phyloP scores from a whole-genome alignment of 805 yeast species.

The Danielozyma ontarioensis region DNA sequence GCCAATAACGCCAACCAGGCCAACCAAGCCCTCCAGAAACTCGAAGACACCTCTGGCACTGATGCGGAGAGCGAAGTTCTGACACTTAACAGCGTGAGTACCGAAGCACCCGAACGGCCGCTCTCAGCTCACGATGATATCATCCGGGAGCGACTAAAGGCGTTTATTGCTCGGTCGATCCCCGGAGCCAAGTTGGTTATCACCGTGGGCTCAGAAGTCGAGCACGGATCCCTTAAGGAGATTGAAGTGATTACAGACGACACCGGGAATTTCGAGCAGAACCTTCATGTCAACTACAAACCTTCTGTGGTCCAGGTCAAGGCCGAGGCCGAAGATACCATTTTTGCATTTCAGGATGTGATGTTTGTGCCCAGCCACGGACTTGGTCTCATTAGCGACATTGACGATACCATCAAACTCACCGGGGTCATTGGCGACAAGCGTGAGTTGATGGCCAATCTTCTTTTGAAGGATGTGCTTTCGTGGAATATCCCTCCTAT shows the following conservation, averaged over 20 bases:
- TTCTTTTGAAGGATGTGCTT: slow-evolving; percentile 59
- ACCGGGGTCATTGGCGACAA: slow-evolving; percentile 91
- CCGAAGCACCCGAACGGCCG: background rate
- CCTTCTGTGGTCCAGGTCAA: slow-evolving; percentile 58
- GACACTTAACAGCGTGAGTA: no score
- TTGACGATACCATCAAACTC: slow-evolving; percentile 88
- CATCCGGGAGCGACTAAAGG: slow-evolving; percentile 60
- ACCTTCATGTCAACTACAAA: slow-evolving; percentile 48
- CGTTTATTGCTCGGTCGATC: slow-evolving; percentile 65
- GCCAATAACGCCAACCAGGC: slow-evolving; percentile 5
- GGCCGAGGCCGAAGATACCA: slow-evolving; percentile 42
- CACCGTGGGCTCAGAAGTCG: slow-evolving; percentile 47
- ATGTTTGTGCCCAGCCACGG: slow-evolving; percentile 44
- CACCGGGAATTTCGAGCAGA: slow-evolving; percentile 60
- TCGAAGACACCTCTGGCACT: slow-evolving; percentile 4
- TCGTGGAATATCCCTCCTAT: slow-evolving; percentile 76
- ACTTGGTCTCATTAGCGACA: slow-evolving; percentile 76
- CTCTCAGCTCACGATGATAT: slow-evolving; percentile 34
- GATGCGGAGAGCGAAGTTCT: background rate
- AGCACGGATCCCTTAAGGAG: slow-evolving; percentile 20
- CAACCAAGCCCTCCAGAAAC: slow-evolving; percentile 21
- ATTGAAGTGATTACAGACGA: slow-evolving; percentile 48
- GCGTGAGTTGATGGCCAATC: slow-evolving; percentile 73
- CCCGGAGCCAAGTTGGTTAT: slow-evolving; percentile 52
- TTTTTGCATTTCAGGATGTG: slow-evolving; percentile 43